A percentile compares a stretch with the other conserved stretches of the same genome.
Evolutionary conservation across 106 monocot genomes (phyloP).

Genomic region (Apostasia ramifera): DNA sequence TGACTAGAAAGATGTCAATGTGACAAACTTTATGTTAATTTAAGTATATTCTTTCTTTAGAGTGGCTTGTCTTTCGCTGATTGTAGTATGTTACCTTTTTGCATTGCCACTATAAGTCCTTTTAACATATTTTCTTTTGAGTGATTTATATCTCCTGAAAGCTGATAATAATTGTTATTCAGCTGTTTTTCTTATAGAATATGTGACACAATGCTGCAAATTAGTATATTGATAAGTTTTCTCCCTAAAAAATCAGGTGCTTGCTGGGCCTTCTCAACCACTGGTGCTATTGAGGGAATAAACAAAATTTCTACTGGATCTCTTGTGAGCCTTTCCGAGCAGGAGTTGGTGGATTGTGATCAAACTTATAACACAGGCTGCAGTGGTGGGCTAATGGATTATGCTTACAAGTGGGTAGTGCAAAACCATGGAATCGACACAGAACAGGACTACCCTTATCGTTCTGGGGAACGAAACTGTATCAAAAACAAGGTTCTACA

Average conservation of each 20-base stretch:
- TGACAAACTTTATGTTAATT: too few species aligned
- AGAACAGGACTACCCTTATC: slow-evolving; percentile 89
- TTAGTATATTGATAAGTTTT: background rate
- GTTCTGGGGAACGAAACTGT: slow-evolving; percentile 42
- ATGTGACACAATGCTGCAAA: background rate
- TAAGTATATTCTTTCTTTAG: too few species aligned
- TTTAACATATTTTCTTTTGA: too few species aligned
- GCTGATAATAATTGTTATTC: background rate
- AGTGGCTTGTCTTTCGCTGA: too few species aligned
- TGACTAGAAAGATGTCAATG: too few species aligned
- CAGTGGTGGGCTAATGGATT: slow-evolving; percentile 91
- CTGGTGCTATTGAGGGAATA: slow-evolving; percentile 98
- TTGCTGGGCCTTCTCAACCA: slow-evolving; percentile 97
- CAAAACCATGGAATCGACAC: slow-evolving; percentile 81
- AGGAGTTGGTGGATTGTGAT: slow-evolving; percentile 92
- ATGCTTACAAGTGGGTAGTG: slow-evolving; percentile 85
- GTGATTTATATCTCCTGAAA: background rate
- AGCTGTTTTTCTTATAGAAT: background rate
- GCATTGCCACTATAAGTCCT: too few species aligned
- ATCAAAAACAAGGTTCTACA: slow-evolving; percentile 61
- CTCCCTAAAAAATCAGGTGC: slow-evolving; percentile 45
- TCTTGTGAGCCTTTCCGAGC: slow-evolving; percentile 92
- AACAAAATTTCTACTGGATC: slow-evolving; percentile 83
- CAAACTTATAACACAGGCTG: slow-evolving; percentile 74
- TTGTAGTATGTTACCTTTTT: too few species aligned